Base-by-base conservation (phyloP, 495 filamentous ascomycete species). In the Penicillium silybi region DNA sequence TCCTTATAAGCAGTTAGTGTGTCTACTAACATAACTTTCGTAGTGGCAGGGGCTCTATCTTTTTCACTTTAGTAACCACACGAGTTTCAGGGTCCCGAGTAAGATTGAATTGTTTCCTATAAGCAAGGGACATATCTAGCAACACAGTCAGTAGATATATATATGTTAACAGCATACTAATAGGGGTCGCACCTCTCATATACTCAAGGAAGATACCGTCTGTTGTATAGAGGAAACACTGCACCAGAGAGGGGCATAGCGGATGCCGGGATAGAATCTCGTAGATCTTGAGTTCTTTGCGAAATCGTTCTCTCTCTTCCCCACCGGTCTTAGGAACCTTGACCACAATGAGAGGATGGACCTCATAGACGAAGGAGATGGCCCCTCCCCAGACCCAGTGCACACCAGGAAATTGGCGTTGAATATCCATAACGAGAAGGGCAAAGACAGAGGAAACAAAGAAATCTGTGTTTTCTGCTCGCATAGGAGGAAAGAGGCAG, bases 141-240 rank as follows among this genome's bases (percentile, higher is more conserved):
- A 44, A 19, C n/a, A 15, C 23, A 29, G 22, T 57, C 41, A 57
- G 54, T 41, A 48, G 38, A 47, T 9, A 52, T 42, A 19, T n/a
- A n/a, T n/a, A n/a, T n/a, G n/a, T 7, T 18, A 11, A 10, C 26
- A 7, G 16, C 0, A 7, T 46, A 26, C 16, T 2, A 41, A 50
- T 41, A 48, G n/a, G 39, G 50, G 2, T 41, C 46, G 50, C 43
- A 69, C 58, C 65, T 68, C 59, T 53, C 60, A 73, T 71, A 25
- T 71, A 69, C 55, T 73, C 66, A 8, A 73, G 62, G 56, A 71
- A 73, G 43, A 69, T 68, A 9, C 66, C 61, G 19, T 65, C 61
- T 18, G 63, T 49, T 22, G 61, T 38, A 34, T 42, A 56, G 46
- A 26, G 22, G 16, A 68, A 72, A 54, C 62, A 69, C 41, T 65